Evolutionary conservation across 116 monocot species (phyloP), one percentile per base, ranked within the genome.

Genomic region (Zostera marina): DNA sequence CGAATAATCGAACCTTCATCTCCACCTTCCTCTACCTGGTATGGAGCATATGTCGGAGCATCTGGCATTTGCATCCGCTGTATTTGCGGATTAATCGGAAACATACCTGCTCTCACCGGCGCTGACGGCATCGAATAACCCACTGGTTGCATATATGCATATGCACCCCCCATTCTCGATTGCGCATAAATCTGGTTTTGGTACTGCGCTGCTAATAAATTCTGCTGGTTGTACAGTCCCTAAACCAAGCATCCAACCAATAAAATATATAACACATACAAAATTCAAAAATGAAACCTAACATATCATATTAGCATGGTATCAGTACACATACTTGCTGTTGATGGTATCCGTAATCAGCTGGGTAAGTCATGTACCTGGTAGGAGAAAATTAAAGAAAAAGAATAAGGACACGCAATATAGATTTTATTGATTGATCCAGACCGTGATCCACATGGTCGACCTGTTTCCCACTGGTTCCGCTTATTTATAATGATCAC

Each of bases 341-440:
- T 38, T 26, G 56, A 8, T 11, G 23, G 20, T 59, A 59, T 20
- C 59, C 59, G 22, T 59, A 44, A 11, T 59, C 59, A 0, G 42
- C 59, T 11, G 43, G 2, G 22, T 59, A 44, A 1, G 59, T 23
- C 44, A 59, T 44, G 59, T 59, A 59, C 59, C 59, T 59, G 43
- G 21, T 8, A 10, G 15, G 3, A 19, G 8, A 44, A 14, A 17
- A 42, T 21, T 43, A 44, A 19, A 42, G 2, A 8, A 9, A 41
- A 3, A 42, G 17, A 21, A 42, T 8, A 1, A 40, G 17, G 38
- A 19, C 4, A 54, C 20, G 20, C 9, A 13, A 24, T 11, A 54
- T 11, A n/a, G n/a, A n/a, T n/a, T n/a, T n/a, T n/a, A n/a, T n/a
- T n/a, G n/a, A n/a, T n/a, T n/a, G n/a, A n/a, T n/a, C n/a, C n/a